Conservation (phyloP, 2,329 filamentous ascomycete species). For the Simplicillium sp. region DNA sequence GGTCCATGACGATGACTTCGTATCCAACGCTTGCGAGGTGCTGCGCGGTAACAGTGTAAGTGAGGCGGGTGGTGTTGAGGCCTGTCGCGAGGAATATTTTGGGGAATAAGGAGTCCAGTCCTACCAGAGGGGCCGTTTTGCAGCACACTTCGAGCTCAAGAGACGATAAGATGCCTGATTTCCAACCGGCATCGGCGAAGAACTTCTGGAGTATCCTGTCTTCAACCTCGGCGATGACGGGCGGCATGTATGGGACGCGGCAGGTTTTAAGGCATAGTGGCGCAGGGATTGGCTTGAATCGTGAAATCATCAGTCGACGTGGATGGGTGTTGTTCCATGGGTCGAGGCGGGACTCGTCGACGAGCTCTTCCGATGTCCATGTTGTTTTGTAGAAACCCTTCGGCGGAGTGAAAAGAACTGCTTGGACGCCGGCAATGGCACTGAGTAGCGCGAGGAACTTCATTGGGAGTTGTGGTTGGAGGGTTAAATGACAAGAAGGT, state of each 20-base stretch:
- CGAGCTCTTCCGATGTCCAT: slow-evolving; percentile 9
- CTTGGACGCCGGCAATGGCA: not conserved
- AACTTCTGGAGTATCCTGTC: slow-evolving; percentile 12
- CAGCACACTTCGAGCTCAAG: slow-evolving; percentile 15
- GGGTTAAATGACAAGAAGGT: no score
- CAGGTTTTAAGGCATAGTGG: slow-evolving; percentile 10
- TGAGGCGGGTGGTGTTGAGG: slow-evolving; percentile 15
- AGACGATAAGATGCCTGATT: slow-evolving; percentile 6
- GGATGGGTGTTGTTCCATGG: slow-evolving; percentile 13
- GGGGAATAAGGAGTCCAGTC: slow-evolving; percentile 5
- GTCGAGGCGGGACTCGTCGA: slow-evolving; percentile 26
- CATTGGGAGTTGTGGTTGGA: no score
- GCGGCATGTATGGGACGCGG: slow-evolving; percentile 12
- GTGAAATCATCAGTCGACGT: slow-evolving; percentile 14
- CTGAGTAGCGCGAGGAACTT: no score
- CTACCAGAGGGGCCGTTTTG: not conserved
- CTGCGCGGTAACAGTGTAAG: slow-evolving; percentile 29
- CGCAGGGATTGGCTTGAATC: slow-evolving; percentile 11
- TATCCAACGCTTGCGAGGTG: slow-evolving; percentile 29
- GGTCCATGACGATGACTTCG: slow-evolving; percentile 32
- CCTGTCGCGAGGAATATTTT: slow-evolving; percentile 11
- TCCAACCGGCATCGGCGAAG: slow-evolving; percentile 9
- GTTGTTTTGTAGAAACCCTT: slow-evolving; percentile 6
- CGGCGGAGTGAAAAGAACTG: slow-evolving; percentile 3
- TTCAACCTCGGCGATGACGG: slow-evolving; percentile 9